phyloP scores from a whole-genome alignment of 2,329 filamentous ascomycete species.

The Phialocephala subalpina region DNA sequence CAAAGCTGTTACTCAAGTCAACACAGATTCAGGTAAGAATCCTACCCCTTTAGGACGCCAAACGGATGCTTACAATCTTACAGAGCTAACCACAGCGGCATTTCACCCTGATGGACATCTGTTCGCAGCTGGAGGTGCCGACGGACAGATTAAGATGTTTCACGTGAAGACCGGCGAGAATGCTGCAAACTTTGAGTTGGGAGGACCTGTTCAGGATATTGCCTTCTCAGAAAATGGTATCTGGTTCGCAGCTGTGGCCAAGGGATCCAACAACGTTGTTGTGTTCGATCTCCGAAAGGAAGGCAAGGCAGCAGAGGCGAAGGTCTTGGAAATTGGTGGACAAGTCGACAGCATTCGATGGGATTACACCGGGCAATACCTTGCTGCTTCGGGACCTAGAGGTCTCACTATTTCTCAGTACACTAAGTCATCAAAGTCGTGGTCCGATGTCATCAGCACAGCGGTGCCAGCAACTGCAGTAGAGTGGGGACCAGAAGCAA shows the following conservation, averaged over 20 bases:
- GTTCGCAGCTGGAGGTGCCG: conserved; percentile 81
- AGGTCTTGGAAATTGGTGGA: conserved; percentile 85
- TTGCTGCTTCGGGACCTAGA: conserved; percentile 81
- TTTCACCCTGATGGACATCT: conserved; percentile 99
- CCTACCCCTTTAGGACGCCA: background rate
- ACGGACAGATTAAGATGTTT: conserved; percentile 87
- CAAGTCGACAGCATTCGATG: conserved; percentile 80
- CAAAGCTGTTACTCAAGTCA: conserved; percentile 79
- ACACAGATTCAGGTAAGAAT: conserved; percentile 78
- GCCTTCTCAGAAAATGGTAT: conserved; percentile 96
- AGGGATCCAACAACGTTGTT: conserved; percentile 79
- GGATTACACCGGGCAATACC: conserved; percentile 96
- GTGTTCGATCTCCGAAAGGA: conserved; percentile 95
- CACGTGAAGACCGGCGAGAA: conserved; percentile 82
- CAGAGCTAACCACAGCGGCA: conserved; percentile 67
- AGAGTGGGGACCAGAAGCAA: conserved; percentile 79
- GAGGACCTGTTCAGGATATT: conserved; percentile 76
- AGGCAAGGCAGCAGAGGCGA: conserved; percentile 80
- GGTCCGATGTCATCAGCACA: conserved; percentile 85
- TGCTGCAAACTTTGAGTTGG: conserved; percentile 76
- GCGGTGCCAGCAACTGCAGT: conserved; percentile 77
- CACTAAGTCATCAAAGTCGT: conserved; percentile 84
- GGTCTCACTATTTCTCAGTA: conserved; percentile 92
- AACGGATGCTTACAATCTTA: conserved; percentile 19
- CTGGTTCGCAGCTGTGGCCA: conserved; percentile 86